These are phyloP conservation scores for Naganishia vaughanmartiniae DNA, from an alignment of 768 basidiomycete species.

Conservation along the genomic window DNA sequence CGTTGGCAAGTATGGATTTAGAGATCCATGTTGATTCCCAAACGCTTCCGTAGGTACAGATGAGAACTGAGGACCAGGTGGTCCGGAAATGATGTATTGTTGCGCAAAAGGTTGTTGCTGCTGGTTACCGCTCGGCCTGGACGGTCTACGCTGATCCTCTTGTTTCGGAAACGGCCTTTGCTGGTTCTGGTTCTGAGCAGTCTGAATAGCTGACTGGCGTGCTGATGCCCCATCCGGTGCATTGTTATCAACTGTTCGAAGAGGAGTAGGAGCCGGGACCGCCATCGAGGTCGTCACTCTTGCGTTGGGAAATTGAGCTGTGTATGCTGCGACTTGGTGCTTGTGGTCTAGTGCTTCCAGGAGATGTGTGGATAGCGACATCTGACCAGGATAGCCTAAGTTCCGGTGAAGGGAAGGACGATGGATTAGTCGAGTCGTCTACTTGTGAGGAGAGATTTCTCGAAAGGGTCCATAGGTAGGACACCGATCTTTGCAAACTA, in stretches of 20 bases:
- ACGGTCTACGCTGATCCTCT: background rate
- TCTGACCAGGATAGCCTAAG: slow-evolving; percentile 11
- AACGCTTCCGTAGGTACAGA: background rate
- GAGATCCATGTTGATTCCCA: slow-evolving; percentile 23
- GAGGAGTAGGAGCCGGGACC: slow-evolving; percentile 29
- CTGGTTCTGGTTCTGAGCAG: slow-evolving; percentile 9
- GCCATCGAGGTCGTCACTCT: slow-evolving; percentile 19
- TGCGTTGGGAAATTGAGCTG: slow-evolving; percentile 28
- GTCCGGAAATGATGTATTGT: slow-evolving; percentile 20
- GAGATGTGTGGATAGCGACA: slow-evolving; percentile 44
- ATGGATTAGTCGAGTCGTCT: background rate
- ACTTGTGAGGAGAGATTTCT: background rate
- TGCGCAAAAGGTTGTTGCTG: slow-evolving; percentile 22
- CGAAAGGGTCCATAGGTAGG: background rate
- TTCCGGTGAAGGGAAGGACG: background rate
- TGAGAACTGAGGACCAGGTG: background rate
- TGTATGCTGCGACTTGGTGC: slow-evolving; percentile 33
- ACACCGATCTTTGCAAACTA: background rate
- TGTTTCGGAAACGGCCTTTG: slow-evolving; percentile 3
- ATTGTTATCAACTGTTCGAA: slow-evolving; percentile 1
- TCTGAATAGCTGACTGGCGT: slow-evolving; percentile 23
- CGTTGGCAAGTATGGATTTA: slow-evolving; percentile 3
- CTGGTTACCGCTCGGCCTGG: background rate
- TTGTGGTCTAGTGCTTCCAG: slow-evolving; percentile 41
- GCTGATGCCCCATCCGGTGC: slow-evolving; percentile 26